Evolutionary conservation across 1,284 basidiomycete genomes (phyloP).

Genomic region (Ustilago shanxiensis): DNA sequence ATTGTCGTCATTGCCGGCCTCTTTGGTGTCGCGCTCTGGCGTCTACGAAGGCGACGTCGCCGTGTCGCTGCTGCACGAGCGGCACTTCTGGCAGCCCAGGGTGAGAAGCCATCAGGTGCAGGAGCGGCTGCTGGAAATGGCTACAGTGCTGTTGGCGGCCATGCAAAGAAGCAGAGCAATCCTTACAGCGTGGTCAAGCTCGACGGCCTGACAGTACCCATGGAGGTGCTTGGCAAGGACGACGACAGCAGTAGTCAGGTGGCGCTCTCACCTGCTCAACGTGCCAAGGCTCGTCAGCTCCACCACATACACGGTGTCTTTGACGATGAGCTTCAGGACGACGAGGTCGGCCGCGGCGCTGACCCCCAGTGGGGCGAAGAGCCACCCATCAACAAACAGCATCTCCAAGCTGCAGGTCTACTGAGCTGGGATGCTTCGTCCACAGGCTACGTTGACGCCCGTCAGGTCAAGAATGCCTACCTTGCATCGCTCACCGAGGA

Average conservation of each 20-base stretch:
- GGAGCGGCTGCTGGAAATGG: slow-evolving; percentile 5
- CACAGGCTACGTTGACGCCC: slow-evolving; percentile 52
- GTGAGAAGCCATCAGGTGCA: slow-evolving; percentile 25
- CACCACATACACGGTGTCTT: slow-evolving; percentile 56
- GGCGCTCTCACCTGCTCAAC: slow-evolving; percentile 51
- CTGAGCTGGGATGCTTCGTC: slow-evolving; percentile 52
- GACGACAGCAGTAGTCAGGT: slow-evolving; percentile 50
- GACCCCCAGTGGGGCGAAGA: slow-evolving; percentile 47
- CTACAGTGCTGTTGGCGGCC: slow-evolving; percentile 20
- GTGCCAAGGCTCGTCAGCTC: slow-evolving; percentile 52
- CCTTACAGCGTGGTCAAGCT: slow-evolving; percentile 46
- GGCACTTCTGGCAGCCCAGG: slow-evolving; percentile 28
- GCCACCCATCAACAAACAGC: slow-evolving; percentile 19
- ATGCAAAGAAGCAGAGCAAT: slow-evolving; percentile 50
- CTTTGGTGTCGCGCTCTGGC: slow-evolving; percentile 55
- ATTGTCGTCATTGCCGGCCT: slow-evolving; percentile 52
- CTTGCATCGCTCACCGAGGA: slow-evolving; percentile 39
- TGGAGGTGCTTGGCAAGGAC: slow-evolving; percentile 49
- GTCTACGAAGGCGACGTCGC: slow-evolving; percentile 40
- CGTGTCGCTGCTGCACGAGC: slow-evolving; percentile 44
- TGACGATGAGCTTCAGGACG: slow-evolving; percentile 52
- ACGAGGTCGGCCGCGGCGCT: slow-evolving; percentile 39
- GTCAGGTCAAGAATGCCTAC: slow-evolving; percentile 55
- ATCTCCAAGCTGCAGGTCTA: slow-evolving; percentile 32
- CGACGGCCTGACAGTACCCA: slow-evolving; percentile 43